Conservation (phyloP, 495 filamentous ascomycete species). For the Penicillium crystallinum region DNA sequence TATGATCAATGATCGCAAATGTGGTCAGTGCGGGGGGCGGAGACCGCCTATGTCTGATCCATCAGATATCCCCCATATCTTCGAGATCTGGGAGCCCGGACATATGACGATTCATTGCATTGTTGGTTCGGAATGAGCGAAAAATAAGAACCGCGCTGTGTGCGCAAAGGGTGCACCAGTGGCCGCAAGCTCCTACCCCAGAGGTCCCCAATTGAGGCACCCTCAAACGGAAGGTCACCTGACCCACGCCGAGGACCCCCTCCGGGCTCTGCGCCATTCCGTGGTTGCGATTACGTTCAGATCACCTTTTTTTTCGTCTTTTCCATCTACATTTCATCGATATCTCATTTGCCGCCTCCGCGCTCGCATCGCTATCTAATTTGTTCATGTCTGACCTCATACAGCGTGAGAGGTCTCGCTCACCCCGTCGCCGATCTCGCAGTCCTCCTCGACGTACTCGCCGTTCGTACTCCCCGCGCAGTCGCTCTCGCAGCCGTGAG, state of each 20-base stretch:
- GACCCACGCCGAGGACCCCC: slow-evolving; percentile 15
- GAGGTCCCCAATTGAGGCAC: slow-evolving; percentile 13
- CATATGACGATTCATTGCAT: background rate
- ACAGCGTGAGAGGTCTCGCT: slow-evolving; percentile 94
- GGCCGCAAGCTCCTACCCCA: slow-evolving; percentile 8
- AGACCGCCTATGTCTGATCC: background rate
- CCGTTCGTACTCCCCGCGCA: slow-evolving; percentile 89
- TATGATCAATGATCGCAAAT: slow-evolving; percentile 6
- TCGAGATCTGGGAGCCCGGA: background rate
- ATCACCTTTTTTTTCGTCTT: slow-evolving; percentile 2
- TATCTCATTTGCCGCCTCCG: slow-evolving; percentile 7
- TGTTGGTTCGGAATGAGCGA: background rate
- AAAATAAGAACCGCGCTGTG: slow-evolving; percentile 4
- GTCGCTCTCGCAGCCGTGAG: slow-evolving; percentile 77
- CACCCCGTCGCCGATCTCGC: slow-evolving; percentile 82
- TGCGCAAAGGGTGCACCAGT: slow-evolving; percentile 8
- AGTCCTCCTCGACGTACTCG: slow-evolving; percentile 67
- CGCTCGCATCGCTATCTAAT: slow-evolving; percentile 27
- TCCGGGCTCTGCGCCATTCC: slow-evolving; percentile 1
- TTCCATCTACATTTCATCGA: slow-evolving; percentile 4
- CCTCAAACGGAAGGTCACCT: slow-evolving; percentile 20
- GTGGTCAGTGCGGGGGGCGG: slow-evolving; percentile 29
- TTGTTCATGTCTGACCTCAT: slow-evolving; percentile 36
- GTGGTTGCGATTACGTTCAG: background rate
- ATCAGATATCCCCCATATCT: slow-evolving; percentile 4